These are phyloP conservation scores for sorghum (Sorghum bicolor) DNA, from an alignment of 176 grass and related monocot genomes.

Conservation along the genomic window Sorghum_bicolor_NCBIv3 NC_012873.2:57529001-57529500, in stretches of 20 bases:
- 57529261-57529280: neutral
- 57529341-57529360: neutral
- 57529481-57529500: neutral
- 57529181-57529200: constrained; percentile 99
- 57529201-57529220: constrained; percentile 32
- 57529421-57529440: neutral
- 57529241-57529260: neutral
- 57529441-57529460: neutral
- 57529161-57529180: constrained; percentile 88
- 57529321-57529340: neutral
- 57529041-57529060: neutral
- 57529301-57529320: neutral
- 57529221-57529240: neutral
- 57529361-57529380: neutral
- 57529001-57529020: constrained; percentile 68
- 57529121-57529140: constrained; percentile 90
- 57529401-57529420: neutral
- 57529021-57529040: neutral
- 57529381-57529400: neutral
- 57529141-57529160: constrained; percentile 98
- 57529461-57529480: neutral
- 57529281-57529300: neutral
- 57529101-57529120: constrained; percentile 19
- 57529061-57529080: neutral
- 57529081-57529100: neutral